A percentile compares a stretch with the other conserved stretches of the same genome.
These are phyloP conservation scores for Entoloma clypeatum DNA, from an alignment of 1,284 basidiomycete genomes.

Conservation along the genomic window DNA sequence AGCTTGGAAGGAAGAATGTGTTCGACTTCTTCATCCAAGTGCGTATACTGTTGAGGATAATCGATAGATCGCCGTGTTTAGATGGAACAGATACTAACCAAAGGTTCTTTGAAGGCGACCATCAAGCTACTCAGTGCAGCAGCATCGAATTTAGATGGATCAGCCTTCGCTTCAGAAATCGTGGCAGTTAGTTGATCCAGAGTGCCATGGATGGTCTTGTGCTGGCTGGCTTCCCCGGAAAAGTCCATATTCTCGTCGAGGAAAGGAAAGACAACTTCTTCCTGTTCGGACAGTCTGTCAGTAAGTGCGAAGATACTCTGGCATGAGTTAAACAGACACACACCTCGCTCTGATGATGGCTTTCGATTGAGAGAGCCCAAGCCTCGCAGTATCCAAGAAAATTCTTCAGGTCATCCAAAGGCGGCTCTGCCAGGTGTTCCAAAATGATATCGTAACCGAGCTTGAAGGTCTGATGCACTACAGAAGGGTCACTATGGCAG, in stretches of 20 bases:
- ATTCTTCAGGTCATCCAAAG: conserved; percentile 33
- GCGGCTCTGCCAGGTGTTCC: conserved; percentile 32
- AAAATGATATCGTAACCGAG: conserved; percentile 31
- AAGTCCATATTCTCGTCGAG: conserved; percentile 35
- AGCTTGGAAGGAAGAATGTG: conserved; percentile 31
- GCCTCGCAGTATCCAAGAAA: conserved; percentile 39
- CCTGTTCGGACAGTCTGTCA: conserved; percentile 17
- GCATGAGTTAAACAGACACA: not conserved
- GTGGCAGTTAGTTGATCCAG: conserved; percentile 26
- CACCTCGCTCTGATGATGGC: conserved; percentile 34
- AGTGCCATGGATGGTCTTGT: conserved; percentile 30
- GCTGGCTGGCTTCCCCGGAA: conserved; percentile 32
- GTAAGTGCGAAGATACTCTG: not conserved
- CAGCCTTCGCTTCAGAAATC: conserved; percentile 23
- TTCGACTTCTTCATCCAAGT: conserved; percentile 35
- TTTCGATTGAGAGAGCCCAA: conserved; percentile 29
- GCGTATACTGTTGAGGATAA: conserved; percentile 24
- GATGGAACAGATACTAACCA: conserved; percentile 23
- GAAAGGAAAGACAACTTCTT: conserved; percentile 34
- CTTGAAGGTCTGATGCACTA: conserved; percentile 34
- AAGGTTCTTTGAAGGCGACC: conserved; percentile 23
- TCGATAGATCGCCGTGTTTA: not conserved
- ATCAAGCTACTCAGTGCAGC: conserved; percentile 25
- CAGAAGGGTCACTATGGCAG: not conserved
- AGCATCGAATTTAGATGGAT: conserved; percentile 29